Base-by-base conservation (phyloP, 441 rosid genomes). In the Rhodomyrtus psidioides region DNA sequence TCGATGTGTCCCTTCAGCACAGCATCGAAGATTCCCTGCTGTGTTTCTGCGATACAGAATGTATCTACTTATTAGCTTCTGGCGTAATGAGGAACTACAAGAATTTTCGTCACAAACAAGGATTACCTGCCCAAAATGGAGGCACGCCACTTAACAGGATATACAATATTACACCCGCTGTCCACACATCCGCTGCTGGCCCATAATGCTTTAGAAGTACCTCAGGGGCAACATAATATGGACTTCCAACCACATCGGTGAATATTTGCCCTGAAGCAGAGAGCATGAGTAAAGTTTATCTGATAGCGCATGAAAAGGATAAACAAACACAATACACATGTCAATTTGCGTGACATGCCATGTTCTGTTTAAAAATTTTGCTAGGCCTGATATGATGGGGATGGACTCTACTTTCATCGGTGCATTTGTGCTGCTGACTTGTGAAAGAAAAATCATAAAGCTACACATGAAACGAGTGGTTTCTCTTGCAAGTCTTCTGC, bases 121-220 rank as follows among this genome's bases (percentile, higher is more conserved):
- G 84, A 88, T 46, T 89, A 97, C 99, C 99, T 90, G 99, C 98
- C 98, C 99, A 97, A 76, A 97, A 97, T 86, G 99, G 98, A 2
- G 99, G 99, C 62, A 97, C 98, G 10, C 99, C 99, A 85, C 99
- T 95, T 15, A 97, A 93, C 92, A 97, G 91, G 87, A 97, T 97
- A 86, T 97, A 96, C 88, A 97, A 89, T 83, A 97, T 97, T 89
- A 97, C 98, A 75, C 99, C 99, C 62, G 99, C 98, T 55, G 99
- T 96, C 99, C 99, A 97, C 26, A 97, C 98, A 88, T 97, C 99
- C 60, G 99, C 99, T 88, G 89, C 99, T 83, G 98, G 98, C 81
- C 98, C 99, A 88, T 96, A 97, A 86, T 91, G 93, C 90, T 95
- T 97, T 4, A 92, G 94, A 34, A 97, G 97, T 81, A 97, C 99